phyloP scores from a whole-genome alignment of 768 basidiomycete genomes.

The Piloderma croceum region DNA sequence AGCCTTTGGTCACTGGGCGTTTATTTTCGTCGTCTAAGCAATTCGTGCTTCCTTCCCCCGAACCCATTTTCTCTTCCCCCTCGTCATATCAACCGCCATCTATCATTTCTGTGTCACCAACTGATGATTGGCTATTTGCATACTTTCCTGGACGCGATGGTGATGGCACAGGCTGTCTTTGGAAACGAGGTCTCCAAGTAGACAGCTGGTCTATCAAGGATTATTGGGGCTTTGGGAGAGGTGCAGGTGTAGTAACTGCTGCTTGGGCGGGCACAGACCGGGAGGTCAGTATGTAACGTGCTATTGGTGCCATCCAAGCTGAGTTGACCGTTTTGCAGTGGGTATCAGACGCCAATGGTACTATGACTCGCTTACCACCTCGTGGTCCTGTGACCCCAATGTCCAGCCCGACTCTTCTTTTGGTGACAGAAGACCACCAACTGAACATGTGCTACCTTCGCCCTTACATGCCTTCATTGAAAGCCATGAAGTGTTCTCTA shows the following conservation, averaged over 20 bases:
- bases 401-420: conserved; percentile 49
- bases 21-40: conserved; percentile 68
- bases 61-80: conserved; percentile 40
- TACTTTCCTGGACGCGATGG: conserved; percentile 59
- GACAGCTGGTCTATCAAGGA: conserved; percentile 60
- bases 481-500: conserved; percentile 46
- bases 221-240: conserved; percentile 46
- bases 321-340: conserved; percentile 39
- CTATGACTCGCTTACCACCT: conserved; percentile 48
- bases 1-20: conserved; percentile 54
- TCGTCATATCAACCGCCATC: conserved; percentile 55
- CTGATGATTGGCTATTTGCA: conserved; percentile 64
- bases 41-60: conserved; percentile 52
- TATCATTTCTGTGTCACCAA: conserved; percentile 53
- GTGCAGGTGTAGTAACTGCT: conserved; percentile 54
- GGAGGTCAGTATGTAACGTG: conserved; percentile 39
- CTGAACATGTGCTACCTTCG: conserved; percentile 52
- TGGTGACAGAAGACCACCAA: conserved; percentile 61
- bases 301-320: background rate
- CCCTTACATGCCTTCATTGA: conserved; percentile 37
- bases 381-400: conserved; percentile 53
- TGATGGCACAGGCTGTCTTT: conserved; percentile 61
- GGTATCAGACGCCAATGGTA: conserved; percentile 39
- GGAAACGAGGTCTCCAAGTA: conserved; percentile 52
- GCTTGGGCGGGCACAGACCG: conserved; percentile 57